These are phyloP conservation scores for Cercis canadensis DNA, from an alignment of 306 rosid species.

Conservation along the genomic window DNA sequence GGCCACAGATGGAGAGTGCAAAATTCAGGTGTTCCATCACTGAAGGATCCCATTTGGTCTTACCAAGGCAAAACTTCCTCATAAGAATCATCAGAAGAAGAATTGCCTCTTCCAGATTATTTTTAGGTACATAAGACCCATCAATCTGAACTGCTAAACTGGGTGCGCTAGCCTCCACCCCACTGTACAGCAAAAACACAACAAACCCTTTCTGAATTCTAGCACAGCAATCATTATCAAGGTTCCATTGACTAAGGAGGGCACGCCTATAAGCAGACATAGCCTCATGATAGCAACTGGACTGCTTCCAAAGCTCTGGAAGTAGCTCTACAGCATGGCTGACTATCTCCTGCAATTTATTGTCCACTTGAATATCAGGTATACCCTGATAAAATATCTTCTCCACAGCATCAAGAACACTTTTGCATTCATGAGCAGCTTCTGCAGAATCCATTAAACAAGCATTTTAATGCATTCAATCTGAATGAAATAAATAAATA, in stretches of 20 bases:
- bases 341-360: constrained; percentile 81
- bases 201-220: constrained; percentile 91
- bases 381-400: constrained; percentile 79
- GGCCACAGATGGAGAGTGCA: constrained; percentile 85
- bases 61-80: constrained; percentile 67
- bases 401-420: constrained; percentile 86
- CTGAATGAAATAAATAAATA: constrained; percentile 17
- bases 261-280: constrained; percentile 83
- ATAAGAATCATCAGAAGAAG: constrained; percentile 85
- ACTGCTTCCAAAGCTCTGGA: constrained; percentile 91
- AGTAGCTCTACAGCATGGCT: constrained; percentile 93
- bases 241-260: constrained; percentile 92
- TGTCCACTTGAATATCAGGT: constrained; percentile 81
- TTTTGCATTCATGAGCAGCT: constrained; percentile 84
- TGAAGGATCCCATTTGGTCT: constrained; percentile 89
- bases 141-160: constrained; percentile 84
- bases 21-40: constrained; percentile 86
- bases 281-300: constrained; percentile 70
- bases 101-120: constrained; percentile 92
- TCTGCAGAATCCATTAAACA: constrained; percentile 61
- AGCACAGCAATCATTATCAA: constrained; percentile 73
- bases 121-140: constrained; percentile 83
- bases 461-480: constrained; percentile 37
- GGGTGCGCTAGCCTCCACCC: constrained; percentile 91
- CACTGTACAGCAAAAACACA: constrained; percentile 77